Evolutionary conservation across 2,329 filamentous ascomycete species (phyloP).

Genomic region (Xylaria polymorpha): DNA sequence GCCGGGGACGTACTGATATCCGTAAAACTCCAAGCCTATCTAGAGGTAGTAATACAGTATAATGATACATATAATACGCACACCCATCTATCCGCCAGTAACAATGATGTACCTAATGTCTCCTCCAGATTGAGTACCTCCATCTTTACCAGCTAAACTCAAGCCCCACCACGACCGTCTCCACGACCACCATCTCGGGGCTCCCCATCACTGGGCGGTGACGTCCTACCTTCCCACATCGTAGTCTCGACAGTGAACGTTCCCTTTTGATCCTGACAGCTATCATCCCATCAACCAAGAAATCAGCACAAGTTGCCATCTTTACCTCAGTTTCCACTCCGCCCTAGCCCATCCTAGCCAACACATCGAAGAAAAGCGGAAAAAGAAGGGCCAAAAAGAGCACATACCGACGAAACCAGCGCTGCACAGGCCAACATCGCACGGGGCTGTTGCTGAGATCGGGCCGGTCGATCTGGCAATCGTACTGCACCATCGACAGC

Average conservation of each 20-base stretch:
- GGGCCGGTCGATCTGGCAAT: conserved; percentile 66
- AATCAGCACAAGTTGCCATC: conserved; percentile 12
- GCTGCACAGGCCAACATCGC: conserved; percentile 67
- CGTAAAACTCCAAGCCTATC: conserved; percentile 8
- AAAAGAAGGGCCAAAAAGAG: conserved; percentile 11
- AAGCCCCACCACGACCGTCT: conserved; percentile 31
- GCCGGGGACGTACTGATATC: not conserved
- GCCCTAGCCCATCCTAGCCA: not conserved
- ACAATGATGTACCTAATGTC: not conserved
- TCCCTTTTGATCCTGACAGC: conserved; percentile 68
- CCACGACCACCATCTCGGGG: conserved; percentile 13
- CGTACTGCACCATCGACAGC: conserved; percentile 69
- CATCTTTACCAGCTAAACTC: conserved; percentile 4
- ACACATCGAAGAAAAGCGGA: no score
- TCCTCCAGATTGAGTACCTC: not conserved
- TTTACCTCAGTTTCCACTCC: not conserved
- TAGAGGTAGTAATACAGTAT: not conserved
- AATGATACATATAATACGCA: not conserved
- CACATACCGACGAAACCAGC: conserved; percentile 69
- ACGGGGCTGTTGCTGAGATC: conserved; percentile 59
- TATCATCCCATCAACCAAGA: conserved; percentile 46
- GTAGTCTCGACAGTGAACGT: conserved; percentile 73
- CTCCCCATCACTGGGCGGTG: conserved; percentile 27
- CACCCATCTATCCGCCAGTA: not conserved
- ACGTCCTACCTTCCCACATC: conserved; percentile 63